Conservation (phyloP, 371 early-diverging fungal genomes). For the Rhizomucor pusillus region DNA sequence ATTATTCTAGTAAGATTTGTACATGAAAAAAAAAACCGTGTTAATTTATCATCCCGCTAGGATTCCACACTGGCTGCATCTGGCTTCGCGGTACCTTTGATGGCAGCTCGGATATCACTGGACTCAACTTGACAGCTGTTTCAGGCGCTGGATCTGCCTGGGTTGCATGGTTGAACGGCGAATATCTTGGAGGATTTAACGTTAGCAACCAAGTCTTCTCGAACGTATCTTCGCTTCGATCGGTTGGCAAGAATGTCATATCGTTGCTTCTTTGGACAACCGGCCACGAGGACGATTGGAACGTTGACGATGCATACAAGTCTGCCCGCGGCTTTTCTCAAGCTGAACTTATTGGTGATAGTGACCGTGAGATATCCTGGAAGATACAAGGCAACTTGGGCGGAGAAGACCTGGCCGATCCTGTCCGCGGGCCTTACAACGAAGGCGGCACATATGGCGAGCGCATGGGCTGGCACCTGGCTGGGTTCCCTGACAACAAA, state of each 20-base stretch:
- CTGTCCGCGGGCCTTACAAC: constrained; percentile 18
- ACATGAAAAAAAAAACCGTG: no score
- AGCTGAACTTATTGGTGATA: constrained; percentile 11
- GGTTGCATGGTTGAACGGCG: constrained; percentile 20
- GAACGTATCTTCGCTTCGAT: constrained; percentile 1
- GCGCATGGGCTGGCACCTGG: constrained; percentile 24
- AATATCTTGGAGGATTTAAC: constrained; percentile 25
- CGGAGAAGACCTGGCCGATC: constrained; percentile 24
- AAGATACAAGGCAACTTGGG: constrained; percentile 22
- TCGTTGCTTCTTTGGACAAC: constrained; percentile 19
- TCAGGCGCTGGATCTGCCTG: constrained; percentile 21
- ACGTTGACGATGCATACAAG: constrained; percentile 11
- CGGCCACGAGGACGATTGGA: constrained; percentile 20
- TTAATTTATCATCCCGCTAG: not conserved
- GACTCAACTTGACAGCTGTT: constrained; percentile 13
- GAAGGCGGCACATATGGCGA: constrained; percentile 24
- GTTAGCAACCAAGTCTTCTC: constrained; percentile 12
- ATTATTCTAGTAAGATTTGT: no score
- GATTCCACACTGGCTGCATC: constrained; percentile 20
- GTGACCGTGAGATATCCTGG: constrained; percentile 12
- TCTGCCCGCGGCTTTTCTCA: constrained; percentile 14
- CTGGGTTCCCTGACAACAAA: constrained; percentile 17
- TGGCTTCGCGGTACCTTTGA: constrained; percentile 26
- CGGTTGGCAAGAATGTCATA: constrained; percentile 14
- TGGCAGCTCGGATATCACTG: constrained; percentile 12